These are phyloP conservation scores for Prototheca stagnorum DNA, from an alignment of 163 green algal genomes.

Conservation along the genomic window DNA sequence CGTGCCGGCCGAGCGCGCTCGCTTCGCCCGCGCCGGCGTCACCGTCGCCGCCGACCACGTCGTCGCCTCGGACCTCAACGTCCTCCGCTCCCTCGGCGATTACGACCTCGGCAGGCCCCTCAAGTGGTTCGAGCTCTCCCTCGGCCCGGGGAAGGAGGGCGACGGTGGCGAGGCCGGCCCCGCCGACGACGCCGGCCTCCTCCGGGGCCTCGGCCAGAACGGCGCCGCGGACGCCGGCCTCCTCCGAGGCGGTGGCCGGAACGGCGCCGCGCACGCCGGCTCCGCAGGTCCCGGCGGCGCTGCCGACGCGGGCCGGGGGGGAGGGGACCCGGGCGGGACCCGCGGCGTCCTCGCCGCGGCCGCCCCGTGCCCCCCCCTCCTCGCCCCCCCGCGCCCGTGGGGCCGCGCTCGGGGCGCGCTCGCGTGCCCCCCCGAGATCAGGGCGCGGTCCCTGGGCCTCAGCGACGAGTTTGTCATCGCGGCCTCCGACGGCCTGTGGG, in stretches of 20 bases:
- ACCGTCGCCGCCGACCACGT: conserved; percentile 17
- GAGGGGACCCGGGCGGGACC: not conserved
- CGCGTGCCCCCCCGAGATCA: conserved; percentile 11
- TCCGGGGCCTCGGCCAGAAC: not conserved
- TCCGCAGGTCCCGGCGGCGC: not conserved
- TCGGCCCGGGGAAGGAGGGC: not conserved
- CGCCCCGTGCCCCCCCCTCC: not conserved
- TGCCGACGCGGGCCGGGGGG: not conserved
- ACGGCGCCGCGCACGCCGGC: not conserved
- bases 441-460: conserved; percentile 2
- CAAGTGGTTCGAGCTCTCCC: conserved; percentile 11
- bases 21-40: conserved; percentile 14
- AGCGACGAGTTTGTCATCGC: conserved; percentile 19
- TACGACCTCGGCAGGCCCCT: conserved; percentile 24
- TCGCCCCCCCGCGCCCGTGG: not conserved
- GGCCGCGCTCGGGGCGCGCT: not conserved
- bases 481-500: conserved; percentile 23
- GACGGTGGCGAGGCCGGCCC: not conserved
- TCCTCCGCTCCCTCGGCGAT: conserved; percentile 22
- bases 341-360: not conserved
- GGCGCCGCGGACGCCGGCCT: not conserved
- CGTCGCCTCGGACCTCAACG: conserved; percentile 19
- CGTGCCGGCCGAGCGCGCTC: conserved; percentile 10
- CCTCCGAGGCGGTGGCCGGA: not conserved
- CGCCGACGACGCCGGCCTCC: too few relatives aligned